Percentiles rank a stretch among this genome's conserved stretches.
Evolutionary conservation across 202 grass and related monocot species (phyloP).

Genomic region (Brachypodium distachyon): DNA sequence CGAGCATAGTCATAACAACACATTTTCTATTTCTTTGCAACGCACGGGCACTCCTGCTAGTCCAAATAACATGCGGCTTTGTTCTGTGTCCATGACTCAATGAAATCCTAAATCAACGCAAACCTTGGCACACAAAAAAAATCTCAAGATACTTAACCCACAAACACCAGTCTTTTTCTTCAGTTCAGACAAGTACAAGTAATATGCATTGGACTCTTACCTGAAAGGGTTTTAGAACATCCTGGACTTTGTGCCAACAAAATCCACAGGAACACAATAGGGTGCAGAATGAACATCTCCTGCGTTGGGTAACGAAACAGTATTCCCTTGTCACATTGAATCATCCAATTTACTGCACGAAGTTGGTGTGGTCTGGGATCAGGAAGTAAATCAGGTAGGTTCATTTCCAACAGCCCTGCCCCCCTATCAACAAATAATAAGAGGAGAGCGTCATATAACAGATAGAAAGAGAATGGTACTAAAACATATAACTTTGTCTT

Average conservation of each 20-base stretch:
- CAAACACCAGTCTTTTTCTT: background rate
- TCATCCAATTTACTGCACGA: constrained; percentile 97
- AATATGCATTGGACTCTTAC: constrained; percentile 38
- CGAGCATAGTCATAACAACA: too few species aligned
- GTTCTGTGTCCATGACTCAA: background rate
- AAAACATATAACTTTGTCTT: background rate
- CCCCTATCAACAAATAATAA: constrained; percentile 34
- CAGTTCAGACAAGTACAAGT: background rate
- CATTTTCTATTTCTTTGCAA: too few species aligned
- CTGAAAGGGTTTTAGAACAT: constrained; percentile 99
- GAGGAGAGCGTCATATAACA: constrained; percentile 13
- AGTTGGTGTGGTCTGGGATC: constrained; percentile 80
- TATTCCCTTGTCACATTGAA: constrained; percentile 65
- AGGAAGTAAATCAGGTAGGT: constrained; percentile 73
- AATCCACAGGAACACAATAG: constrained; percentile 72
- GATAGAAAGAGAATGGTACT: background rate
- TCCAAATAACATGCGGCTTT: background rate
- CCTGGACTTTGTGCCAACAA: constrained; percentile 52
- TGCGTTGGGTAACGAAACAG: constrained; percentile 3
- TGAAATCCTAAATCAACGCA: constrained; percentile 4
- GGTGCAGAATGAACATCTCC: constrained; percentile 40
- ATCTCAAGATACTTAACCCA: background rate
- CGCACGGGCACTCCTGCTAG: too few species aligned
- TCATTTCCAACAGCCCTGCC: constrained; percentile 44
- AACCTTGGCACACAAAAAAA: background rate